phyloP scores from a whole-genome alignment of 148 eudicot genomes.

The Vaccinium vitisidaea region DNA sequence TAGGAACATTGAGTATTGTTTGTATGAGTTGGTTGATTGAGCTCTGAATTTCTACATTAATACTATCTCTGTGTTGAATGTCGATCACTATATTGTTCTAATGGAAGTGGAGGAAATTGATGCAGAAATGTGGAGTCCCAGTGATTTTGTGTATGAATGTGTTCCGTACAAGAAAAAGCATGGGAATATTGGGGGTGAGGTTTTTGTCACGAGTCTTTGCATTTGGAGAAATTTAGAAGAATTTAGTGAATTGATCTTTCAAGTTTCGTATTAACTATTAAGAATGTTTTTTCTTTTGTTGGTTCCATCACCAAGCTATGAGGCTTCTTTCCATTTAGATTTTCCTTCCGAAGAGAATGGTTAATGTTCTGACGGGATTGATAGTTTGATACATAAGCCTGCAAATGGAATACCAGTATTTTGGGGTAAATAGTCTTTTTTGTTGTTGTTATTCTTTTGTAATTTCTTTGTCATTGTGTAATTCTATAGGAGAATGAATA shows the following conservation, averaged over 20 bases:
- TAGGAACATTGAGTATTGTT: background rate
- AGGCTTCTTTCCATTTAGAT: background rate
- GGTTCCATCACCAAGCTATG: background rate
- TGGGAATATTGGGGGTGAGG: too few relatives aligned
- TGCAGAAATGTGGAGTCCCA: background rate
- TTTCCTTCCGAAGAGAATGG: background rate
- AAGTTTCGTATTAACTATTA: background rate
- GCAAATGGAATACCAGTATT: background rate
- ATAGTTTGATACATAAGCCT: background rate
- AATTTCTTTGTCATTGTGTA: background rate
- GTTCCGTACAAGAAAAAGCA: background rate
- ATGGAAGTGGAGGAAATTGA: slow-evolving; percentile 14
- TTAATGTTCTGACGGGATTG: background rate
- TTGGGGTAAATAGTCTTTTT: background rate
- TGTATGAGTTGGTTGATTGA: background rate
- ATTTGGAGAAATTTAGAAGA: too few relatives aligned
- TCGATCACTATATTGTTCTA: slow-evolving; percentile 20
- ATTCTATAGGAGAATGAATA: background rate
- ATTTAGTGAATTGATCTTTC: background rate
- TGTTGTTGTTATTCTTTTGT: background rate
- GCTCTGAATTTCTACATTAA: background rate
- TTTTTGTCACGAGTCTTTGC: too few relatives aligned
- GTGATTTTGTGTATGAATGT: background rate
- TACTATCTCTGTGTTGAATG: background rate
- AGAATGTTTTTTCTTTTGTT: background rate